Evolutionary conservation across 306 rosid species (phyloP).

Genomic region (Cercis canadensis): DNA sequence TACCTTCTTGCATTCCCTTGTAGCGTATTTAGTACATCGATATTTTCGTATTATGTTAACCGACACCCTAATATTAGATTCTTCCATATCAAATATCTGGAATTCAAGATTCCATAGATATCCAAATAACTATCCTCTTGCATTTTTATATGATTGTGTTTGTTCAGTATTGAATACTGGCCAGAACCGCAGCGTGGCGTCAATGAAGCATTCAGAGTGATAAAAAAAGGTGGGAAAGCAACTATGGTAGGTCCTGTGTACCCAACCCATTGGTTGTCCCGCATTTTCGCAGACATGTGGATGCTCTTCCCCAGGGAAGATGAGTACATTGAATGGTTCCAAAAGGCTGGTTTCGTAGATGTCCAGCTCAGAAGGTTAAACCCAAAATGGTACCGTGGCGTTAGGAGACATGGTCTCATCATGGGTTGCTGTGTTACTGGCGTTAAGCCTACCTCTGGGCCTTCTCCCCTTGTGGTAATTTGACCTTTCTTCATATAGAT

Average conservation of each 20-base stretch:
- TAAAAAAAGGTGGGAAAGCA: slow-evolving; percentile 74
- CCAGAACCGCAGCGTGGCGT: slow-evolving; percentile 85
- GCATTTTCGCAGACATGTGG: slow-evolving; percentile 81
- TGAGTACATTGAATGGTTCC: slow-evolving; percentile 33
- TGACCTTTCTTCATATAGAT: too few species aligned
- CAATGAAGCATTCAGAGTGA: slow-evolving; percentile 72
- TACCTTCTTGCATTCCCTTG: neutral
- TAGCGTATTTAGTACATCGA: neutral
- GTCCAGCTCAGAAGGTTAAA: slow-evolving; percentile 70
- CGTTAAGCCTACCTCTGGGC: slow-evolving; percentile 72
- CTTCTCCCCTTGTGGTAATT: slow-evolving; percentile 68
- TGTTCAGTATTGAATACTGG: slow-evolving; percentile 22
- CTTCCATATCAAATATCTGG: too few species aligned
- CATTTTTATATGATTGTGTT: slow-evolving; percentile 60
- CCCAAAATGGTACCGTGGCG: slow-evolving; percentile 73
- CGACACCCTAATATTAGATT: too few species aligned
- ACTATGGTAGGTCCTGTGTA: slow-evolving; percentile 69
- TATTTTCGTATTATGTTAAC: too few species aligned
- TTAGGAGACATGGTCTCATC: slow-evolving; percentile 72
- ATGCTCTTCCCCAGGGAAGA: slow-evolving; percentile 83
- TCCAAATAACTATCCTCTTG: neutral
- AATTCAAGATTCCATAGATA: too few species aligned
- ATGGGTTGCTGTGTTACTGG: slow-evolving; percentile 85
- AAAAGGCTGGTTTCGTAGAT: slow-evolving; percentile 9
- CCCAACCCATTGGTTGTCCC: slow-evolving; percentile 73